A percentile compares a stretch with the other conserved stretches of the same genome.
Evolutionary conservation across 257 asterid species (phyloP).

Genomic region (Fraxinus excelsior): DNA sequence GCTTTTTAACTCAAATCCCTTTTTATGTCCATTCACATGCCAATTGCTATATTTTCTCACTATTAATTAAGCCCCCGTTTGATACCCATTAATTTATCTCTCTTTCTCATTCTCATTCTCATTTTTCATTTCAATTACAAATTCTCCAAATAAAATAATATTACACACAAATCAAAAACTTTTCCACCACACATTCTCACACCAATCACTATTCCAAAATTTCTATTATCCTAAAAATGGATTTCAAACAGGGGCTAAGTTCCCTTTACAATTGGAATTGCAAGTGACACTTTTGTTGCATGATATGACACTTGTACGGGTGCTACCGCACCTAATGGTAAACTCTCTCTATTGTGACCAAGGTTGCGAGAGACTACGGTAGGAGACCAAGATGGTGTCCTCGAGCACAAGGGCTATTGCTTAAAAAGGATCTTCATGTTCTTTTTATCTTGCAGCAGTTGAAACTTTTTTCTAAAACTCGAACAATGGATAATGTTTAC

Average conservation of each 20-base stretch:
- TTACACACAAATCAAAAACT: too few relatives aligned
- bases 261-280: too few relatives aligned
- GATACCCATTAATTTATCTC: too few relatives aligned
- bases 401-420: neutral
- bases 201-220: too few relatives aligned
- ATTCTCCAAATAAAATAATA: too few relatives aligned
- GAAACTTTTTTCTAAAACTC: neutral
- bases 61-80: too few relatives aligned
- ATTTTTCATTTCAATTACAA: too few relatives aligned
- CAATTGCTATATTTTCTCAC: constrained; percentile 36
- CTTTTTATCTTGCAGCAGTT: constrained; percentile 43
- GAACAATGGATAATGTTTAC: neutral
- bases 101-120: too few relatives aligned
- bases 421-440: constrained; percentile 11
- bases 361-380: constrained; percentile 19
- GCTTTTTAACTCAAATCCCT: constrained; percentile 50
- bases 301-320: constrained; percentile 47
- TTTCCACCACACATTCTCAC: too few relatives aligned
- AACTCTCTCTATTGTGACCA: neutral
- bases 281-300: constrained; percentile 34
- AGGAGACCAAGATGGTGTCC: neutral
- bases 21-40: constrained; percentile 40
- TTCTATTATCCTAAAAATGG: too few relatives aligned
- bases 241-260: too few relatives aligned
- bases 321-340: constrained; percentile 29